A percentile compares a stretch with the other conserved stretches of the same genome.
phyloP scores from a whole-genome alignment of 257 asterid species.

The Solanum ossicruentum region DNA sequence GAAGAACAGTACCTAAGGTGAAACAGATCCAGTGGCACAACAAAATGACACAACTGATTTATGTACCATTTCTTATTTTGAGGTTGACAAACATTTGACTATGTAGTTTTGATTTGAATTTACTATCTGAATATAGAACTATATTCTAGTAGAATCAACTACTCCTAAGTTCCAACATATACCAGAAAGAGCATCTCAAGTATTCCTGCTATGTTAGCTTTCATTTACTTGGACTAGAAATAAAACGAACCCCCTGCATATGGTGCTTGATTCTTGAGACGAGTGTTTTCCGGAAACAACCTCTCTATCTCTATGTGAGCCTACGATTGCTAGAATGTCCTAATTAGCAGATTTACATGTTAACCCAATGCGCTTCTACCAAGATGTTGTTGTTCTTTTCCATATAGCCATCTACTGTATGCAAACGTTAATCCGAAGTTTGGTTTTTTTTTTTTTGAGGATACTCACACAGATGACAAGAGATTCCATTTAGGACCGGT shows the following conservation, averaged over 20 bases:
- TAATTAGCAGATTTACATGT: background rate
- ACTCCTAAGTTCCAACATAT: background rate
- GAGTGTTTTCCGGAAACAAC: too few species aligned
- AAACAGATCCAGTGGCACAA: background rate
- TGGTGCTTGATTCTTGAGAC: too few species aligned
- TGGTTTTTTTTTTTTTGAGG: background rate
- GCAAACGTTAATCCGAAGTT: background rate
- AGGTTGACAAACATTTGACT: background rate
- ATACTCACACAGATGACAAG: conserved; percentile 65
- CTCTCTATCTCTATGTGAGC: too few species aligned
- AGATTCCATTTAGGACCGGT: conserved; percentile 58
- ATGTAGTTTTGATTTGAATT: background rate
- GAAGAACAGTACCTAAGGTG: background rate
- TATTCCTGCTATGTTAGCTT: background rate
- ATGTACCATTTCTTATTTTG: background rate
- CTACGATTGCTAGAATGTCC: background rate
- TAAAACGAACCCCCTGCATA: background rate
- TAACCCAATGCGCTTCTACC: background rate
- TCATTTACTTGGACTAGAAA: background rate
- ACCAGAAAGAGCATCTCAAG: background rate
- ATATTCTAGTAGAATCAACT: background rate
- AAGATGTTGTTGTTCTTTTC: background rate
- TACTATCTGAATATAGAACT: background rate
- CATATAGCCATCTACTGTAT: background rate
- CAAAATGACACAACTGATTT: background rate